A percentile compares a stretch with the other conserved stretches of the same genome.
phyloP scores from a whole-genome alignment of 129 eudicot genomes.

The Pittosporum tobira region DNA sequence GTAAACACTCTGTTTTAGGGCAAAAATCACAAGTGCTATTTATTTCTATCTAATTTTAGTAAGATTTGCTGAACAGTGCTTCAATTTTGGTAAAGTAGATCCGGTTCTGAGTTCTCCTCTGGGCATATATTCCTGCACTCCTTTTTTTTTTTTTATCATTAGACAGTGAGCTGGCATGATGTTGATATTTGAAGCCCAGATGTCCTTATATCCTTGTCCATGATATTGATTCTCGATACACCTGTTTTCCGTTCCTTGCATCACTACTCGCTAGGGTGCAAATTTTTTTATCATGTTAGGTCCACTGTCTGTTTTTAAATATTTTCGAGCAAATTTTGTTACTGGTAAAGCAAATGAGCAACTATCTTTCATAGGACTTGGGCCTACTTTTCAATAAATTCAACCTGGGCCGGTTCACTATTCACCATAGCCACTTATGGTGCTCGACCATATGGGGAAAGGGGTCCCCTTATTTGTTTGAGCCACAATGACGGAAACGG shows the following conservation, averaged over 20 bases:
- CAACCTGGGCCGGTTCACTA: not conserved
- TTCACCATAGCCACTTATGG: not conserved
- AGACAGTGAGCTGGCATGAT: conserved; percentile 45
- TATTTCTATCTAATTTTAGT: not conserved
- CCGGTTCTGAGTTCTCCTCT: conserved; percentile 4
- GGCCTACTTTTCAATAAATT: not conserved
- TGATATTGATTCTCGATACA: not conserved
- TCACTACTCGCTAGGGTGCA: conserved; percentile 8
- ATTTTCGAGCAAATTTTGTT: too few species aligned
- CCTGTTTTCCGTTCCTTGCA: not conserved
- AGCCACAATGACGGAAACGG: not conserved
- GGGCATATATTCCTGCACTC: not conserved
- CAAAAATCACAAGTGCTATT: not conserved
- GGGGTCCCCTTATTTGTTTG: not conserved
- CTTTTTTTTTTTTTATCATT: conserved; percentile 16
- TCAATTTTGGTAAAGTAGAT: conserved; percentile 2
- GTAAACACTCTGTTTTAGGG: not conserved
- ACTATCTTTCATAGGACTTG: not conserved
- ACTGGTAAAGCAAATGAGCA: too few species aligned
- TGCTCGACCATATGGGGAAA: not conserved
- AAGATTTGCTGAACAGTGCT: not conserved
- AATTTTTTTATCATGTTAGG: conserved; percentile 25
- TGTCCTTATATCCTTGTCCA: conserved; percentile 10
- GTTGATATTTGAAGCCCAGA: conserved; percentile 28
- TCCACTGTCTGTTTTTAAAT: not conserved